Evolutionary conservation across 129 eudicot genomes (phyloP).

Genomic region (Lactuca sativa): DNA sequence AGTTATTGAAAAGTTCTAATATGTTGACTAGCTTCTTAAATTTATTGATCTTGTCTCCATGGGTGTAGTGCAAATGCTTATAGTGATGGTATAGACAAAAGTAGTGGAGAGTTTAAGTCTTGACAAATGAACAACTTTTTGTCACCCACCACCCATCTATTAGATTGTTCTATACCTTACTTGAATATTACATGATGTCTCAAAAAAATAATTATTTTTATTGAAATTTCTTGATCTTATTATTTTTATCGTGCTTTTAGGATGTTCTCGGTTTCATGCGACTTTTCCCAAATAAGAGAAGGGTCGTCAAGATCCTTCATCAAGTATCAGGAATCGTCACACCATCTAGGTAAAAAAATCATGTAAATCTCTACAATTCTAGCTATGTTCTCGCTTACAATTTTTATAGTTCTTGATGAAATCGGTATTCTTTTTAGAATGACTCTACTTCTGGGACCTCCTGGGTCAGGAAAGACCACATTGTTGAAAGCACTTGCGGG

Average conservation of each 20-base stretch:
- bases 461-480: slow-evolving; percentile 83
- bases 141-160: too few species aligned
- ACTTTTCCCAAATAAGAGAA: slow-evolving; percentile 63
- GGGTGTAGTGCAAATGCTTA: too few species aligned
- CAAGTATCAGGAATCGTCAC: slow-evolving; percentile 61
- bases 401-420: slow-evolving; percentile 8
- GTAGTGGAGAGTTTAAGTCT: neutral
- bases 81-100: too few species aligned
- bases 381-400: neutral
- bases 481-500: slow-evolving; percentile 75
- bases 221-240: neutral
- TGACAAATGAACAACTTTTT: too few species aligned
- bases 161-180: too few species aligned
- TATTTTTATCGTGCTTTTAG: slow-evolving; percentile 30
- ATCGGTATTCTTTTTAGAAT: slow-evolving; percentile 34
- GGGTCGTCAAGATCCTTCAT: slow-evolving; percentile 61
- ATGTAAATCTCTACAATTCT: neutral
- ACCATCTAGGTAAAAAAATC: slow-evolving; percentile 63
- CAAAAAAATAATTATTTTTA: too few species aligned
- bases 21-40: slow-evolving; percentile 2
- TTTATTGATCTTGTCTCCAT: neutral
- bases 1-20: neutral
- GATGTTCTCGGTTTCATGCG: slow-evolving; percentile 51
- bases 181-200: too few species aligned
- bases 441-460: slow-evolving; percentile 85